phyloP scores from a whole-genome alignment of 2,329 filamentous ascomycete species.

The Aspergillus sp. region DNA sequence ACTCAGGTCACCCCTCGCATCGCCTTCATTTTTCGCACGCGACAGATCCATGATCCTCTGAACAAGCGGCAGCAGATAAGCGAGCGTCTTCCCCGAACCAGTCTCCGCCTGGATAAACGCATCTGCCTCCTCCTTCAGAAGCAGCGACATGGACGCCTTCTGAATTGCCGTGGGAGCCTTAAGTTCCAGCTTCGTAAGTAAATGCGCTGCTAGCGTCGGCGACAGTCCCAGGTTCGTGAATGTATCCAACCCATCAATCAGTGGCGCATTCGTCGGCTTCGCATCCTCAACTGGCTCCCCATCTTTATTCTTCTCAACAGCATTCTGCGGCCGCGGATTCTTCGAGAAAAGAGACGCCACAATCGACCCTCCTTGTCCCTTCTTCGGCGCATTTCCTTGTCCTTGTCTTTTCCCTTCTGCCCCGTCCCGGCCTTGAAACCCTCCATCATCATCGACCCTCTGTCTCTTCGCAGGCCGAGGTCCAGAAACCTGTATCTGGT shows the following conservation, averaged over 20 bases:
- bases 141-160: slow-evolving; percentile 78
- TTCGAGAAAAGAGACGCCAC: slow-evolving; percentile 91
- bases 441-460: slow-evolving; percentile 41
- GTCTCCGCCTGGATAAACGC: slow-evolving; percentile 97
- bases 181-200: slow-evolving; percentile 81
- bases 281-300: slow-evolving; percentile 44
- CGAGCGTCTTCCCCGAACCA: slow-evolving; percentile 93
- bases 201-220: slow-evolving; percentile 73
- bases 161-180: slow-evolving; percentile 94
- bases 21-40: slow-evolving; percentile 35
- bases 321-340: slow-evolving; percentile 73
- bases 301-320: slow-evolving; percentile 35
- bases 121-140: slow-evolving; percentile 79
- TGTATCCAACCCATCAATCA: slow-evolving; percentile 77
- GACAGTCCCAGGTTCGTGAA: slow-evolving; percentile 87
- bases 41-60: slow-evolving; percentile 80
- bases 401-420: not conserved
- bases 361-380: slow-evolving; percentile 51
- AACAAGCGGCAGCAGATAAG: slow-evolving; percentile 91
- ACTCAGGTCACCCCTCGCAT: slow-evolving; percentile 45
- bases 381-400: not conserved
- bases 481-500: slow-evolving; percentile 32
- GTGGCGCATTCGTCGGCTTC: slow-evolving; percentile 85
- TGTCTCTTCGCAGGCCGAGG: slow-evolving; percentile 42
- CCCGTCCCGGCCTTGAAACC: slow-evolving; percentile 7